Evolutionary conservation across 257 asterid species (phyloP).

Genomic region (Pogostemon cablin): DNA sequence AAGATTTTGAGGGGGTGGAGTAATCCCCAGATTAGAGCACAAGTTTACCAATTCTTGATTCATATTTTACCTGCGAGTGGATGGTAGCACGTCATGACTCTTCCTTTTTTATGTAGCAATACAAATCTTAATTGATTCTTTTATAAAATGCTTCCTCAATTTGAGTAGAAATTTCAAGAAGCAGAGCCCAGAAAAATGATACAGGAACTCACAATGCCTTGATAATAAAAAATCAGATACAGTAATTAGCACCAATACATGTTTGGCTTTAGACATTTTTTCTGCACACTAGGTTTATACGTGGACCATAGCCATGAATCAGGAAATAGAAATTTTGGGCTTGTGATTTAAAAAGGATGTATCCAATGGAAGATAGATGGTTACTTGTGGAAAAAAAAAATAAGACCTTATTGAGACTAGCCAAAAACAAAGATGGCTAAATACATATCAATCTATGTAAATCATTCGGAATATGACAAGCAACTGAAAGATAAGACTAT

Average conservation of each 20-base stretch:
- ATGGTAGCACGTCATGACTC: slow-evolving; percentile 12
- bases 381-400: background rate
- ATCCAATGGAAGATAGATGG: slow-evolving; percentile 13
- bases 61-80: slow-evolving; percentile 24
- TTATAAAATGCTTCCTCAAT: slow-evolving; percentile 16
- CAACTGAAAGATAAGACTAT: slow-evolving; percentile 30
- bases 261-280: background rate
- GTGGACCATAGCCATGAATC: slow-evolving; percentile 8
- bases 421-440: slow-evolving; percentile 6
- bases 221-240: background rate
- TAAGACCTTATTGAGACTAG: background rate
- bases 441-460: slow-evolving; percentile 19
- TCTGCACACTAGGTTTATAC: slow-evolving; percentile 18
- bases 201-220: background rate
- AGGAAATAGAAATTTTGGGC: slow-evolving; percentile 5
- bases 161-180: background rate
- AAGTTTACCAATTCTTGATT: slow-evolving; percentile 13
- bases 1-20: background rate
- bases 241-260: slow-evolving; percentile 5
- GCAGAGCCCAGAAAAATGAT: background rate
- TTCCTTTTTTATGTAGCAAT: background rate
- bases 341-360: background rate
- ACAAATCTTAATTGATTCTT: slow-evolving; percentile 16
- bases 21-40: slow-evolving; percentile 19
- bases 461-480: slow-evolving; percentile 23